Evolutionary conservation across 148 eudicot species (phyloP).

Genomic region (Talinum fruticosum): DNA sequence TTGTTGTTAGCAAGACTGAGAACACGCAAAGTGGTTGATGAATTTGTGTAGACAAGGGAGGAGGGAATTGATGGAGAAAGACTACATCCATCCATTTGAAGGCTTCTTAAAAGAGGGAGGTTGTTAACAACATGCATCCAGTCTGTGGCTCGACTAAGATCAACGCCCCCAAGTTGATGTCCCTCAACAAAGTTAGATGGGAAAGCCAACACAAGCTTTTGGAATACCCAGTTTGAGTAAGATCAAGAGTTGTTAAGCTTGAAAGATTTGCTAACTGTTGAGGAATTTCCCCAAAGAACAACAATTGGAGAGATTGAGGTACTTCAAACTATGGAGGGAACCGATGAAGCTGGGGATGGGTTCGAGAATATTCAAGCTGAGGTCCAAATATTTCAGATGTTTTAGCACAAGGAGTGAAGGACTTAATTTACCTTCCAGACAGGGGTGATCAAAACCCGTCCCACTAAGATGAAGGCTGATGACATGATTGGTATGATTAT

Average conservation of each 20-base stretch:
- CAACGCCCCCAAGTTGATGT: conserved; percentile 8
- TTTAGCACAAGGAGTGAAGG: not conserved
- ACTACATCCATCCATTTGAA: conserved; percentile 19
- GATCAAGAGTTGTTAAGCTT: conserved; percentile 1
- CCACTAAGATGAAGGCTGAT: not conserved
- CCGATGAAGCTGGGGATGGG: not conserved
- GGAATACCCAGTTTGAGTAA: too few species aligned
- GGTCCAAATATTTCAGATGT: not conserved
- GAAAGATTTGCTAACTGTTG: not conserved
- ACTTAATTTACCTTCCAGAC: not conserved
- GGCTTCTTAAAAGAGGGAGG: conserved; percentile 19
- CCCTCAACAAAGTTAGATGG: conserved; percentile 4
- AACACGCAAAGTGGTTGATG: conserved; percentile 13
- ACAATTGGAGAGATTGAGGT: not conserved
- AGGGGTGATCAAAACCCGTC: not conserved
- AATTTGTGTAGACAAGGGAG: conserved; percentile 22
- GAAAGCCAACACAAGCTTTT: conserved; percentile 19
- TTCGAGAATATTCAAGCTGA: too few species aligned
- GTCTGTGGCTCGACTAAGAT: not conserved
- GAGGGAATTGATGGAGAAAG: conserved; percentile 4
- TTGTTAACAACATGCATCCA: conserved; percentile 7
- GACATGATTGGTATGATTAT: not conserved
- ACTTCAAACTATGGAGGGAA: not conserved
- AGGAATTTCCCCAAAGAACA: not conserved
- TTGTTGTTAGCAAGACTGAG: conserved; percentile 19